Base-by-base conservation (phyloP, 805 yeast genomes). In the Zygosaccharomyces siamensis region DNA sequence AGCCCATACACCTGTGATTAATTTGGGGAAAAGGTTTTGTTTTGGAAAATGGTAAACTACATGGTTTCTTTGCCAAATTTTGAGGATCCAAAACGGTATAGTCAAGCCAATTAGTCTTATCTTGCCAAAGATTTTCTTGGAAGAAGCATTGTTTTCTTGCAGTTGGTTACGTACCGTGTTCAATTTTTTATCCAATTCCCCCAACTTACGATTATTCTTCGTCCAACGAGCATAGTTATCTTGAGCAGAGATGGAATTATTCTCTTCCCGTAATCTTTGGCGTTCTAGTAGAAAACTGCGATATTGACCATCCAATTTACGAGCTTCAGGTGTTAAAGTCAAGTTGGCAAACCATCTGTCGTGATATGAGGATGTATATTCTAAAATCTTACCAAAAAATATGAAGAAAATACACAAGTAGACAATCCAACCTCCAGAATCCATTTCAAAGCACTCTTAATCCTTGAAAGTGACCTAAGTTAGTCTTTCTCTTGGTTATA, bases 151-250 rank as follows among this genome's bases (percentile, higher is more conserved):
- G 37, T 49, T 43, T 5, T 26, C 27, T 4, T 71, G 59, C 11
- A 84, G 60, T 8, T 65, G 58, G 37, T 67, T 62, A 45, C 73
- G 75, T 40, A 78, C 55, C 7, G 57, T 49, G 14, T 73, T 76
- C 38, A 84, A 69, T 51, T 85, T 80, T 12, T 67, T 72, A 39
- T 74, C 72, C 43, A 86, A 60, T 50, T 77, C 75, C 55, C 84
- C 89, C 49, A 76, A 70, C 57, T 75, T 77, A 43, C 99, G 77
- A 60, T 89, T 90, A 53, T 90, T 73, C 64, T 89, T 89, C 1
- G 97, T 95, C 98, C 98, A 93, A 60, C 79, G 83, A 26, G 97
- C 97, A 66, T 92, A 93, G 60, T 93, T 83, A 64, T 93, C 97
- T 66, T 92, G 97, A 1, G 97, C 92, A 47, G 88, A 79, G 7